Percentiles rank a stretch among this genome's conserved stretches.
Conservation (phyloP, 1,284 basidiomycete species). For the Cryptococcus sp. region DNA sequence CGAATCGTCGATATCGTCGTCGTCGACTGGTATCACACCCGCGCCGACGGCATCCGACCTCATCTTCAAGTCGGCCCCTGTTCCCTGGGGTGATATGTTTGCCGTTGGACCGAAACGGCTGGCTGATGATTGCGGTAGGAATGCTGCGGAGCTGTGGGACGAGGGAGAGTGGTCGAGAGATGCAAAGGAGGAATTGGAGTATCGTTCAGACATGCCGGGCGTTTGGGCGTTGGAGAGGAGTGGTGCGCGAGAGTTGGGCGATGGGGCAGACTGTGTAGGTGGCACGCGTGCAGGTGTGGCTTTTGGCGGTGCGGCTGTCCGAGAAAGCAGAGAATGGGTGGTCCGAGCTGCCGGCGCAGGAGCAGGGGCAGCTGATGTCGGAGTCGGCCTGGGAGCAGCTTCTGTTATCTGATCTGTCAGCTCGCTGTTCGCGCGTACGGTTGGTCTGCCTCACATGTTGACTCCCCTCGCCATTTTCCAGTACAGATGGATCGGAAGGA, state of each 20-base stretch:
- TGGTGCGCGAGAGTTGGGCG: constrained; percentile 23
- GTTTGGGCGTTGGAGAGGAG: constrained; percentile 29
- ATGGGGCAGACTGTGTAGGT: constrained; percentile 5
- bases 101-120: constrained; percentile 2
- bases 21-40: constrained; percentile 8
- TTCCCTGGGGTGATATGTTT: background rate
- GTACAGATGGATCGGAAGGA: constrained; percentile 71
- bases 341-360: constrained; percentile 19
- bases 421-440: background rate
- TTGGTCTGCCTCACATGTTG: constrained; percentile 9
- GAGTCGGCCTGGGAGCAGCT: constrained; percentile 14
- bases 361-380: constrained; percentile 19
- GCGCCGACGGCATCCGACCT: background rate
- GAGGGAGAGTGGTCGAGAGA: constrained; percentile 22
- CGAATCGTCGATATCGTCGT: constrained; percentile 51
- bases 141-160: background rate
- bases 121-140: constrained; percentile 9
- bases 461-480: constrained; percentile 54
- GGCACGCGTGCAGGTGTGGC: constrained; percentile 6
- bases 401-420: background rate
- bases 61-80: background rate
- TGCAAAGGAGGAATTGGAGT: constrained; percentile 30
- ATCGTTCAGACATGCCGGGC: constrained; percentile 29
- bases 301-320: constrained; percentile 12
- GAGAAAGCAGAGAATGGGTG: constrained; percentile 39